Percentiles rank a stretch among this genome's conserved stretches.
Conservation (phyloP, 129 eudicot genomes). For the Silybum marianum region DNA sequence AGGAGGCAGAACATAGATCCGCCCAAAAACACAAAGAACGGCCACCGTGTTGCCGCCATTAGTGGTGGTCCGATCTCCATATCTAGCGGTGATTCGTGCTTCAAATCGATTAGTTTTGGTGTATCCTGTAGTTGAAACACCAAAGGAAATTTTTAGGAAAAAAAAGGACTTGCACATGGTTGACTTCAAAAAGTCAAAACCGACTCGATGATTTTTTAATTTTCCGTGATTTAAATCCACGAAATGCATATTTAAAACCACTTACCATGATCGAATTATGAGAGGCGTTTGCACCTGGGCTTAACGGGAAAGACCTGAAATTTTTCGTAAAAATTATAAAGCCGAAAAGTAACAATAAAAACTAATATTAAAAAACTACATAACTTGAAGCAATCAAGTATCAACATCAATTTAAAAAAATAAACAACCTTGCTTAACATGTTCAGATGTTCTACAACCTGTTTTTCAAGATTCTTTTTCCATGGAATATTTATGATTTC, state of each 20-base stretch:
- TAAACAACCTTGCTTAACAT: slow-evolving; percentile 12
- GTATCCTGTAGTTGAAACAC: slow-evolving; percentile 45
- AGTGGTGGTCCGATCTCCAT: slow-evolving; percentile 39
- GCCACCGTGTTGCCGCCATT: slow-evolving; percentile 62
- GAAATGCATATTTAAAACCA: slow-evolving; percentile 1
- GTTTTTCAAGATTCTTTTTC: slow-evolving; percentile 29
- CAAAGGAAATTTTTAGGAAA: neutral
- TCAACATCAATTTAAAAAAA: neutral
- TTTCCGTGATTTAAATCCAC: neutral
- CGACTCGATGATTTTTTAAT: neutral
- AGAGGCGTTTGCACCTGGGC: slow-evolving; percentile 38
- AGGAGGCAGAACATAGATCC: slow-evolving; percentile 98
- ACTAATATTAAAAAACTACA: neutral
- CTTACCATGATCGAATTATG: slow-evolving; percentile 32
- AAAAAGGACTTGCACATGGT: no score
- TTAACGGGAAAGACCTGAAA: slow-evolving; percentile 39
- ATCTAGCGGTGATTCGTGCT: slow-evolving; percentile 51
- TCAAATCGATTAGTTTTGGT: slow-evolving; percentile 56
- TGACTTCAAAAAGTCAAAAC: slow-evolving; percentile 9
- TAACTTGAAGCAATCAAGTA: slow-evolving; percentile 8
- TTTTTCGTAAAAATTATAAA: neutral
- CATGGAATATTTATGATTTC: slow-evolving; percentile 22
- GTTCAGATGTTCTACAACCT: slow-evolving; percentile 29
- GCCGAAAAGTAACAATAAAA: neutral
- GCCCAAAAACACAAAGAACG: slow-evolving; percentile 70